A percentile compares a stretch with the other conserved stretches of the same genome.
phyloP scores from a whole-genome alignment of 177 flowering plant genomes.

The Vitis hybrid region DNA sequence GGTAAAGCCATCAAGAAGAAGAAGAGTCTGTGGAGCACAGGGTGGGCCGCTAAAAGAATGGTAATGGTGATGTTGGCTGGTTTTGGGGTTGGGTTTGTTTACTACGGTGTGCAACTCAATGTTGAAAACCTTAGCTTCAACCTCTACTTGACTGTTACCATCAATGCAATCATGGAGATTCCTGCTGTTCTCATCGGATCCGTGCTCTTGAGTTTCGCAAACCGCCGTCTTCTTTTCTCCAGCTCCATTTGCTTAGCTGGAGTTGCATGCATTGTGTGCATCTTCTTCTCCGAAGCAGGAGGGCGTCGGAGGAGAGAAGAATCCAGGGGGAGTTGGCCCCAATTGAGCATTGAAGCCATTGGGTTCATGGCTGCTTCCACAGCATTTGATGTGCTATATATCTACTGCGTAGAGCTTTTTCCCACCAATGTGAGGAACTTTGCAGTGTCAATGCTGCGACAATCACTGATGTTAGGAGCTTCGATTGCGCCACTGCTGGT shows the following conservation, averaged over 20 bases:
- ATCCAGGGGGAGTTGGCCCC: slow-evolving; percentile 32
- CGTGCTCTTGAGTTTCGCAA: slow-evolving; percentile 37
- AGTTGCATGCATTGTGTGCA: slow-evolving; percentile 45
- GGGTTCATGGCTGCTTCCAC: slow-evolving; percentile 64
- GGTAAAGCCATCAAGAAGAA: too few species aligned
- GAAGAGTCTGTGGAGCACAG: slow-evolving; percentile 41
- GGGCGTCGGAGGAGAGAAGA: background rate
- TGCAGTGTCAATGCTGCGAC: slow-evolving; percentile 48
- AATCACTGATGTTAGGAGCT: slow-evolving; percentile 60
- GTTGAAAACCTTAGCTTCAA: slow-evolving; percentile 55
- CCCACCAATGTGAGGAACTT: slow-evolving; percentile 63
- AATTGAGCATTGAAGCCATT: slow-evolving; percentile 39
- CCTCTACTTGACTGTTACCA: slow-evolving; percentile 49
- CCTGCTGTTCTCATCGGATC: slow-evolving; percentile 56
- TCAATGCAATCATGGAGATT: slow-evolving; percentile 57
- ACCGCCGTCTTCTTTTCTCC: slow-evolving; percentile 38
- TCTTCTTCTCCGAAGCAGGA: slow-evolving; percentile 26
- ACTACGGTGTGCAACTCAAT: slow-evolving; percentile 59
- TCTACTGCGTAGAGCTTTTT: slow-evolving; percentile 59
- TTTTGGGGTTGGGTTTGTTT: slow-evolving; percentile 62
- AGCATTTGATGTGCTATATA: slow-evolving; percentile 42
- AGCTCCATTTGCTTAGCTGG: slow-evolving; percentile 50
- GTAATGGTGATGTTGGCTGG: slow-evolving; percentile 46
- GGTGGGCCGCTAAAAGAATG: slow-evolving; percentile 53
- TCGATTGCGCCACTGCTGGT: slow-evolving; percentile 53